A percentile compares a stretch with the other conserved stretches of the same genome.
phyloP scores from a whole-genome alignment of 2,329 filamentous ascomycete species.

The Lachnellula suecica region DNA sequence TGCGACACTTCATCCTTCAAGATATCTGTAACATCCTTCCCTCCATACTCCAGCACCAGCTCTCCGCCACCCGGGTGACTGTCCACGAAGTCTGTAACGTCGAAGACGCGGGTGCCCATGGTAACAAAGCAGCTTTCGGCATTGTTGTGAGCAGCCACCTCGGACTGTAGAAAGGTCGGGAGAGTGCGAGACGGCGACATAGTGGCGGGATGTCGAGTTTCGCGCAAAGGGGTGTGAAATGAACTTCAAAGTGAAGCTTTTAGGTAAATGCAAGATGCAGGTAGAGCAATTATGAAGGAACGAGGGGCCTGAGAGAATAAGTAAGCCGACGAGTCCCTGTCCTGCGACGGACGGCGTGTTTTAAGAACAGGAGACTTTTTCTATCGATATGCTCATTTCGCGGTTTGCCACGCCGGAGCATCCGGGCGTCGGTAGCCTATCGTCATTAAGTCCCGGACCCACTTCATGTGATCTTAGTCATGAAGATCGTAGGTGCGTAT shows the following conservation, averaged over 20 bases:
- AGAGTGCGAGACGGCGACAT: constrained; percentile 79
- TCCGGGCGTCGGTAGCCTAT: not conserved
- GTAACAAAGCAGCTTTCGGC: constrained; percentile 89
- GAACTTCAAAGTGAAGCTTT: not conserved
- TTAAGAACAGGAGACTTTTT: constrained; percentile 1
- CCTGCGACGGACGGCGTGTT: not conserved
- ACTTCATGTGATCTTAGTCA: too few species aligned
- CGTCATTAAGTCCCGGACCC: too few species aligned
- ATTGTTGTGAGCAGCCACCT: constrained; percentile 80
- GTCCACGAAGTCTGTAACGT: constrained; percentile 87
- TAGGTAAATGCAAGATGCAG: not conserved
- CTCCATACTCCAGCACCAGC: constrained; percentile 84
- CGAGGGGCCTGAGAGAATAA: not conserved
- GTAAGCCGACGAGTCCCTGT: not conserved
- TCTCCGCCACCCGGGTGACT: constrained; percentile 90
- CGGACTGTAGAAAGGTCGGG: constrained; percentile 76
- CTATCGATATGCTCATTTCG: not conserved
- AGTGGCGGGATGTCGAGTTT: constrained; percentile 8
- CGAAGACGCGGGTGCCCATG: constrained; percentile 86
- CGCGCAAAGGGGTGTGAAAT: not conserved
- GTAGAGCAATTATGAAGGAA: not conserved
- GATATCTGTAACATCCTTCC: constrained; percentile 81
- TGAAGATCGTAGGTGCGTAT: too few species aligned
- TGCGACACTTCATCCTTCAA: constrained; percentile 83
- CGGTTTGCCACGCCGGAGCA: not conserved